Evolutionary conservation across 495 filamentous ascomycete genomes (phyloP).

Genomic region (Aspergillus funiculosus): DNA sequence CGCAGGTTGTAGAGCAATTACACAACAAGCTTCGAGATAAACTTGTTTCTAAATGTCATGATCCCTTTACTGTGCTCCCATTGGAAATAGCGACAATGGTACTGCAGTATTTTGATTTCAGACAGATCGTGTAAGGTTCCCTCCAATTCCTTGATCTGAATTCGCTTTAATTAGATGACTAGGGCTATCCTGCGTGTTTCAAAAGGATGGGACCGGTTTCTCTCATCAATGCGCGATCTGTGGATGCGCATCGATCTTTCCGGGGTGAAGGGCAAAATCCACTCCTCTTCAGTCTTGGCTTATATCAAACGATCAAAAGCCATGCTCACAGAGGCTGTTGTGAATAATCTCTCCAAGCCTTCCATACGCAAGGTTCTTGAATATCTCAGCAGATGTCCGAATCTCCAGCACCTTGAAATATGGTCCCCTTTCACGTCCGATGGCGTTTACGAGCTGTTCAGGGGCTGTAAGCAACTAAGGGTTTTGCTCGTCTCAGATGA

Average conservation of each 20-base stretch:
- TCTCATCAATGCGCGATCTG: constrained; percentile 36
- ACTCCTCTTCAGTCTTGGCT: constrained; percentile 33
- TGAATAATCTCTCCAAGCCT: constrained; percentile 28
- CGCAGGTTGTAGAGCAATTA: constrained; percentile 37
- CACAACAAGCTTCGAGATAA: constrained; percentile 41
- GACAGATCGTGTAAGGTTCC: constrained; percentile 43
- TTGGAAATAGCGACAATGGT: constrained; percentile 45
- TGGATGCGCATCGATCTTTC: constrained; percentile 52
- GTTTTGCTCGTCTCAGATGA: constrained; percentile 36
- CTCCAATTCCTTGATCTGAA: background rate
- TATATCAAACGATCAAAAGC: constrained; percentile 41
- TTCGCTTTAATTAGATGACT: background rate
- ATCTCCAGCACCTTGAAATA: constrained; percentile 34
- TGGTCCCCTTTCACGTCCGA: constrained; percentile 17
- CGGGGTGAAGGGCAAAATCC: constrained; percentile 34
- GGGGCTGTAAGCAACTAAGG: constrained; percentile 34
- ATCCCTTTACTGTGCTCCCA: constrained; percentile 46
- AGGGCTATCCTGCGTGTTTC: constrained; percentile 49
- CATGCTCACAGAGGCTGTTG: constrained; percentile 34
- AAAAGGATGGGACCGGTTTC: constrained; percentile 45
- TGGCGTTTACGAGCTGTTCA: constrained; percentile 29
- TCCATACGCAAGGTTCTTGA: constrained; percentile 27
- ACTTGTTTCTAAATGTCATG: constrained; percentile 28
- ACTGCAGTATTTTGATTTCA: constrained; percentile 42
- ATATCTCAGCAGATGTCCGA: constrained; percentile 35